phyloP scores from a whole-genome alignment of 1,284 basidiomycete species.

The Fomes fomentarius region DNA sequence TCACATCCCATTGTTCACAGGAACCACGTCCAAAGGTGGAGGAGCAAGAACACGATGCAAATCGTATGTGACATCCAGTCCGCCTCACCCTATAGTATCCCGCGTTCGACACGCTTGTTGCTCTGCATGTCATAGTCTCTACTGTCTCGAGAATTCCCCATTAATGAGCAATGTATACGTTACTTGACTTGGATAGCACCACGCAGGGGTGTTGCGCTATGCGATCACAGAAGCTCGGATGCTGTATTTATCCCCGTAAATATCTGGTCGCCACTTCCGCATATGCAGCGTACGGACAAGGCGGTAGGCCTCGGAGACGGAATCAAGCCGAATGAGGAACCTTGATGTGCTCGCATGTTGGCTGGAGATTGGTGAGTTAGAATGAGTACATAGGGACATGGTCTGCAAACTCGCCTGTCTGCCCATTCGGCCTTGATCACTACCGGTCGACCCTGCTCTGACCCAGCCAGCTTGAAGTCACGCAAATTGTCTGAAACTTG shows the following conservation, averaged over 20 bases:
- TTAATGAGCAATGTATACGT: too few relatives aligned
- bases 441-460: slow-evolving; percentile 39
- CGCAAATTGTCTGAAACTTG: slow-evolving; percentile 46
- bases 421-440: slow-evolving; percentile 54
- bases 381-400: not conserved
- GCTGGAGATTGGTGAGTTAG: not conserved
- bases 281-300: slow-evolving; percentile 66
- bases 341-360: slow-evolving; percentile 31
- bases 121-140: too few relatives aligned
- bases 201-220: slow-evolving; percentile 36
- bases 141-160: too few relatives aligned
- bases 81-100: too few relatives aligned
- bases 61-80: slow-evolving; percentile 51
- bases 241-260: slow-evolving; percentile 43
- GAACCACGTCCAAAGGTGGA: slow-evolving; percentile 57
- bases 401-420: slow-evolving; percentile 45
- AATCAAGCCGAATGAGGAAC: slow-evolving; percentile 56
- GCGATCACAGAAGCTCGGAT: slow-evolving; percentile 63
- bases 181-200: too few relatives aligned
- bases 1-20: slow-evolving; percentile 32
- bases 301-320: slow-evolving; percentile 66
- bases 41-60: slow-evolving; percentile 55
- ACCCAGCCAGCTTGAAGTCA: slow-evolving; percentile 46
- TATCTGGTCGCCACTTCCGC: slow-evolving; percentile 47
- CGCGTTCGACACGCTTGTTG: too few relatives aligned